phyloP scores from a whole-genome alignment of 441 rosid genomes.

The Bruguiera hainesii region DNA sequence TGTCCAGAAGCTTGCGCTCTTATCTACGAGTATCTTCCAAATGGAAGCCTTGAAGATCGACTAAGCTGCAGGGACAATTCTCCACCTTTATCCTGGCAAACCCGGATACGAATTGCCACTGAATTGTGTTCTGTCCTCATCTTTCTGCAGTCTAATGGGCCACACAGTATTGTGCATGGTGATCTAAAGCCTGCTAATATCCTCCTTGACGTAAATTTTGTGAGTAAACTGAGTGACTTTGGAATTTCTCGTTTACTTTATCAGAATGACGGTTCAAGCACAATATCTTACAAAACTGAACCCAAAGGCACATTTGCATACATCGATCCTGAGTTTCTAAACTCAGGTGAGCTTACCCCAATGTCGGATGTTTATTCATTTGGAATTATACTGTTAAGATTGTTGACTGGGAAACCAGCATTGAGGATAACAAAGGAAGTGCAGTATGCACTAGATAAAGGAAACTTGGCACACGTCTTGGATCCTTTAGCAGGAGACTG shows the following conservation, averaged over 20 bases:
- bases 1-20: slow-evolving; percentile 92
- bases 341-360: slow-evolving; percentile 76
- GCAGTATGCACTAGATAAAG: slow-evolving; percentile 57
- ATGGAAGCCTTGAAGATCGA: slow-evolving; percentile 96
- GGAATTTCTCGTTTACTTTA: slow-evolving; percentile 63
- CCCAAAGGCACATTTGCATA: slow-evolving; percentile 73
- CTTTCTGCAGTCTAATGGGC: slow-evolving; percentile 81
- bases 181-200: slow-evolving; percentile 84
- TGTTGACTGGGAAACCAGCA: slow-evolving; percentile 78
- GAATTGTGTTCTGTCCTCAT: slow-evolving; percentile 86
- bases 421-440: slow-evolving; percentile 71
- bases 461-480: slow-evolving; percentile 52
- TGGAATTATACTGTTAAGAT: slow-evolving; percentile 71
- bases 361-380: slow-evolving; percentile 91
- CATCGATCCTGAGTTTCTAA: slow-evolving; percentile 83
- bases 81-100: slow-evolving; percentile 85
- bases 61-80: slow-evolving; percentile 75
- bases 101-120: slow-evolving; percentile 66
- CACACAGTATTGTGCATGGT: slow-evolving; percentile 80
- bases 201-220: slow-evolving; percentile 74
- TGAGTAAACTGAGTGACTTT: slow-evolving; percentile 81
- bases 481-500: slow-evolving; percentile 98
- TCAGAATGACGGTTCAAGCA: slow-evolving; percentile 28
- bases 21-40: slow-evolving; percentile 75
- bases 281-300: slow-evolving; percentile 45